Evolutionary conservation across 1,284 basidiomycete genomes (phyloP), one percentile per base, ranked within the genome.

Genomic region (Marasmius tenuissimus): DNA sequence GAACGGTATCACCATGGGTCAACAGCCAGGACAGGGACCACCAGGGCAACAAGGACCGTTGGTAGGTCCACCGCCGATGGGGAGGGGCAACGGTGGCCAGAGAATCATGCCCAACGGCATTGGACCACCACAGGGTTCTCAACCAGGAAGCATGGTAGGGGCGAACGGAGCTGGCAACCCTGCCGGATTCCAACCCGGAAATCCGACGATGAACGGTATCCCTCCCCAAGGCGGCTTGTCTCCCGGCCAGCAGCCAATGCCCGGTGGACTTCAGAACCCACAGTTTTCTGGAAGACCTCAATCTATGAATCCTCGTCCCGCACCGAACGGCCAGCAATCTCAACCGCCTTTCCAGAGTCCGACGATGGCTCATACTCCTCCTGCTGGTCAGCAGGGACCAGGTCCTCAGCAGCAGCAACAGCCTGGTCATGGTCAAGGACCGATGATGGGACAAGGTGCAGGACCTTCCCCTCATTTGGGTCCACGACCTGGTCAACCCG

Each of bases 381-480:
- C 50, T 52, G 22, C 22, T 33, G 47, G 67, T 58, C 63, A 61
- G 18, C 67, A 62, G 34, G 12, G 65, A 65, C 34, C 67, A 42
- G 40, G 27, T 4, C 50, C 50, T 52, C 69, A 67, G 55, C 70
- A 68, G 20, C 61, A 50, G 16, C 55, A 56, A 47, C 60, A 61
- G 53, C 59, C 58, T 42, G 60, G 48, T 40, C 27, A 38, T 10
- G 39, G 64, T 11, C 66, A 65, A 33, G 68, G 72, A 63, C 75
- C 72, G 47, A 70, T 80, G 3, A 84, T 86, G 80, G 78, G 76
- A 42, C 83, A 83, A 62, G 75, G 86, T 20, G 63, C 68, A 18
- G 76, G 75, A 16, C 81, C 78, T 0, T 83, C 83, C 27, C 83
- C 79, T 6, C 83, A 81, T 64, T 74, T 85, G 68, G 65, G 72